Percentiles rank a stretch among this genome's conserved stretches.
Conservation (phyloP, 768 basidiomycete genomes). For the Lyophyllum atratum region DNA sequence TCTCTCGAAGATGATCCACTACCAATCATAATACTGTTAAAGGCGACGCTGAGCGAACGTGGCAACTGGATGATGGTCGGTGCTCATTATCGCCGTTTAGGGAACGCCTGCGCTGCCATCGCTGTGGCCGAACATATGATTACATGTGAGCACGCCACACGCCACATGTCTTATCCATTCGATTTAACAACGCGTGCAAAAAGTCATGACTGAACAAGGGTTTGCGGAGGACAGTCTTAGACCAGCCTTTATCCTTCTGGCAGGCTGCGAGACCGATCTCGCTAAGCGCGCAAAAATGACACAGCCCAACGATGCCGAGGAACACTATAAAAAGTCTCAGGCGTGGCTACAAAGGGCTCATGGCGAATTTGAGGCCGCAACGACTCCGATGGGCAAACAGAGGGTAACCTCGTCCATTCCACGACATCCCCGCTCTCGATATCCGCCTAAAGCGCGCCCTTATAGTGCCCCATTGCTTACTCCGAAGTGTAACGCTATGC, state of each 20-base stretch:
- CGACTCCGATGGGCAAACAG: background rate
- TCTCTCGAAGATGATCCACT: constrained; percentile 44
- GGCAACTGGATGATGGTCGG: constrained; percentile 60
- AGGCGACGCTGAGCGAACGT: constrained; percentile 43
- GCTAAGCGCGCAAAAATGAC: constrained; percentile 29
- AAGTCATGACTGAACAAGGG: constrained; percentile 43
- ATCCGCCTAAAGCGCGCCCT: background rate
- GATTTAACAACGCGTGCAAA: constrained; percentile 4
- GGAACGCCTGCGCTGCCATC: constrained; percentile 47
- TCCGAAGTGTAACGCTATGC: background rate
- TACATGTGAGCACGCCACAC: constrained; percentile 35
- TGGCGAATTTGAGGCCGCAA: constrained; percentile 24
- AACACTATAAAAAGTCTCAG: constrained; percentile 42
- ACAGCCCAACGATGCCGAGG: constrained; percentile 21
- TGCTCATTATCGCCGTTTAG: constrained; percentile 51
- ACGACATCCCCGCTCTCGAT: background rate
- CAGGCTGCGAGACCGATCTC: constrained; percentile 56
- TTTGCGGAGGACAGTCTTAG: constrained; percentile 40
- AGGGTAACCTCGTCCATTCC: background rate
- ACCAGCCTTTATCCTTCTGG: constrained; percentile 54
- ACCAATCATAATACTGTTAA: constrained; percentile 48
- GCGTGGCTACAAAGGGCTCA: constrained; percentile 53
- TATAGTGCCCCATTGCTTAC: background rate
- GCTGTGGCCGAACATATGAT: constrained; percentile 46
- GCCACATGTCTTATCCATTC: background rate